Conservation (phyloP, 768 basidiomycete species). For the Xerocomus potaroensis region DNA sequence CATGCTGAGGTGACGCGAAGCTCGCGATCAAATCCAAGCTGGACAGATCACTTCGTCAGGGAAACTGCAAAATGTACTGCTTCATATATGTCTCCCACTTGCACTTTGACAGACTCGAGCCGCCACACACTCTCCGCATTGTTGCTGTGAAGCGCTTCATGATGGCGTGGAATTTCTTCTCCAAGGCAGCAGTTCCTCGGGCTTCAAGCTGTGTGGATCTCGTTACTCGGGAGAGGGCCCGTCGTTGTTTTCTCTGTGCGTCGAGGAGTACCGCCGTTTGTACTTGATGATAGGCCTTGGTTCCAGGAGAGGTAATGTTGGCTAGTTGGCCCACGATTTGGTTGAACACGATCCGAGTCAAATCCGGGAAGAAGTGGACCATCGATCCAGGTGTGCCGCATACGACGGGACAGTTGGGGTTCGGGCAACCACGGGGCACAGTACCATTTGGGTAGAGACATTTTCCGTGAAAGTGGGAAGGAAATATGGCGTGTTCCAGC, state of each 20-base stretch:
- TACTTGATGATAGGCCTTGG: conserved; percentile 39
- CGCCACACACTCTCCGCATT: conserved; percentile 45
- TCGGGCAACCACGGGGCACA: conserved; percentile 69
- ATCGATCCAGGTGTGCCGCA: conserved; percentile 83
- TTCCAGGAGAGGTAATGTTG: conserved; percentile 35
- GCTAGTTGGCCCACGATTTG: conserved; percentile 35
- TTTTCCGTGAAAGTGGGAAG: conserved; percentile 72
- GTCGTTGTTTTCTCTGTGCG: conserved; percentile 14
- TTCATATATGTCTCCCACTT: conserved; percentile 62
- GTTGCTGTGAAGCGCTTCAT: conserved; percentile 29
- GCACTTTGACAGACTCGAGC: conserved; percentile 42
- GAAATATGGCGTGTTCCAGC: conserved; percentile 60
- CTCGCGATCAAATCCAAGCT: conserved; percentile 1
- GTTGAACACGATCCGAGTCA: conserved; percentile 48
- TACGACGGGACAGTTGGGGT: conserved; percentile 73
- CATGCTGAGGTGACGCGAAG: conserved; percentile 1
- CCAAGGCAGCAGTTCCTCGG: conserved; percentile 16
- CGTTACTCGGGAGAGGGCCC: conserved; percentile 7
- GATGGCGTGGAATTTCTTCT: conserved; percentile 29
- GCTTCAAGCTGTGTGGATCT: conserved; percentile 14
- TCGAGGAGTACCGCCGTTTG: conserved; percentile 40
- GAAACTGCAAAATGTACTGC: conserved; percentile 57
- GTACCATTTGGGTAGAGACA: conserved; percentile 50
- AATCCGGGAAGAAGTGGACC: conserved; percentile 56
- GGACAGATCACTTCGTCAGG: conserved; percentile 34